Percentiles rank a stretch among this genome's conserved stretches.
Conservation (phyloP, 2,329 filamentous ascomycete species). For the Cytospora paraplurivora region DNA sequence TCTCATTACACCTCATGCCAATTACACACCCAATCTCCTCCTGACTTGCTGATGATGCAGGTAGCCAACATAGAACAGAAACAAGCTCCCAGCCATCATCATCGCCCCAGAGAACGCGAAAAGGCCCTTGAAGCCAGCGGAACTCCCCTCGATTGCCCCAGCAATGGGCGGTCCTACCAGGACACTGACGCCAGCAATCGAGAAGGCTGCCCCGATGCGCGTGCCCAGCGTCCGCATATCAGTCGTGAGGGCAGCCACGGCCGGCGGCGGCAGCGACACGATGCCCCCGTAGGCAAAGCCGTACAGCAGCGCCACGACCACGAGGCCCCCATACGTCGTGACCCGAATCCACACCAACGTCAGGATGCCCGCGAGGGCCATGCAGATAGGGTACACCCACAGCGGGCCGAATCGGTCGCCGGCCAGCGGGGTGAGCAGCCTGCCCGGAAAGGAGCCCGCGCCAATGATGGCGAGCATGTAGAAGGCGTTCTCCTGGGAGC, state of each 20-base stretch:
- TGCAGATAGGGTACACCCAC: conserved; percentile 39
- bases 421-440: conserved; percentile 41
- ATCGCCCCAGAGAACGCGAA: conserved; percentile 16
- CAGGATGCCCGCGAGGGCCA: conserved; percentile 38
- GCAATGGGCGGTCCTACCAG: conserved; percentile 40
- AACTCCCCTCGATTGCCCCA: conserved; percentile 30
- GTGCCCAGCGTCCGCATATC: conserved; percentile 46
- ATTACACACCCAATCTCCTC: background rate
- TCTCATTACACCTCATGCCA: background rate
- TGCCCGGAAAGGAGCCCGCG: conserved; percentile 44
- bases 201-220: conserved; percentile 44
- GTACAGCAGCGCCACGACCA: conserved; percentile 41
- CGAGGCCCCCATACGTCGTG: conserved; percentile 36
- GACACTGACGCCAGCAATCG: conserved; percentile 37
- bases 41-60: conserved; percentile 4
- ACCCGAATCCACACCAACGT: conserved; percentile 43
- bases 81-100: conserved; percentile 13
- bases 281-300: conserved; percentile 49
- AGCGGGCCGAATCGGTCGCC: conserved; percentile 43
- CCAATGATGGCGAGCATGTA: conserved; percentile 47
- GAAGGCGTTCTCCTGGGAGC: conserved; percentile 39
- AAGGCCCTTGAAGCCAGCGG: background rate
- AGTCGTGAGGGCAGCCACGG: conserved; percentile 42
- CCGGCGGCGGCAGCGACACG: conserved; percentile 44
- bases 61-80: background rate